Evolutionary conservation across 78 protist species (phyloP), one percentile per base, ranked within the genome.

Genomic region (Speleostelium caveatum): DNA sequence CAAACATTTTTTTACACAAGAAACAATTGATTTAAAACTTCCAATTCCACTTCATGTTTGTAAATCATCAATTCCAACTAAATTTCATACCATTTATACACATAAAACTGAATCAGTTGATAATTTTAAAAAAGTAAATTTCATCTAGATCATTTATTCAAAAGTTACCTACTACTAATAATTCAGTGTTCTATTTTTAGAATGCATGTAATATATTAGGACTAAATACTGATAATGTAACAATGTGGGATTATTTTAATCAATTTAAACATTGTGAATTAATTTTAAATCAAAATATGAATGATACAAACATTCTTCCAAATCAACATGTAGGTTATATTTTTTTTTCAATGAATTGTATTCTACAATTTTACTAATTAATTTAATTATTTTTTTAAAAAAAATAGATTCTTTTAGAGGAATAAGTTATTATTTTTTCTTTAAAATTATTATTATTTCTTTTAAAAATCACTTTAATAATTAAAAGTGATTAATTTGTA

Each of bases 161-260:
- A 61, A 28, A 58, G 38, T n/a, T 61, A 60, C 14, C 45, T 21
- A 21, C 65, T 16, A 59, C 2, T 2, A 8, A 75, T 2, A 5
- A 3, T 75, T 10, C 19, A 32, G 24, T 38, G 53, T 21, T 17
- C 16, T n/a, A 51, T 36, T 36, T 28, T 51, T 53, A 49, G 41
- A 74, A 30, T 36, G 87, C 45, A 7, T 75, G 78, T 51, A 53
- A 53, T 51, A 2, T 62, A 38, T 71, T 89, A 21, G 26, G 55
- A 28, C 19, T 89, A 7, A 14, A 79, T 24, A 51, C 28, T 35
- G 41, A 51, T 5, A 67, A 89, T 24, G 60, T 68, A 30, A 89
- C 51, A 61, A 33, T 89, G 5, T 89, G 94, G 94, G 94, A 89
- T 68, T 89, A 69, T 26, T 83, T 78, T 32, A 63, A 73, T 49